These are phyloP conservation scores for Brassica nigra DNA, from an alignment of 345 rosid genomes.

Conservation along the genomic window DNA sequence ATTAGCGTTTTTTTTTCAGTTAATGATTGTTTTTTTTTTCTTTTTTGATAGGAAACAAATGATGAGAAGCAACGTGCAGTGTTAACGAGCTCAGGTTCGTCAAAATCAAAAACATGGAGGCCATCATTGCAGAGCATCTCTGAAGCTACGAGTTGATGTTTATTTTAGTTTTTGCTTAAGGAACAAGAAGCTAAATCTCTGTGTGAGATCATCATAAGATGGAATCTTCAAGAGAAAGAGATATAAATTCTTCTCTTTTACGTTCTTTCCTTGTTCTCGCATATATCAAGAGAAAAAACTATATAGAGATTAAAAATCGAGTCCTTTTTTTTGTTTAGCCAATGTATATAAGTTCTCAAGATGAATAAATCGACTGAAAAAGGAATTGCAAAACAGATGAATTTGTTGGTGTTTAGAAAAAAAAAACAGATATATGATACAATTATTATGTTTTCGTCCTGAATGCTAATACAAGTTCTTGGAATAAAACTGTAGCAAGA, in stretches of 20 bases:
- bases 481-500: slow-evolving; percentile 16
- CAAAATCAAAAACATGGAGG: slow-evolving; percentile 74
- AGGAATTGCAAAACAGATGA: slow-evolving; percentile 6
- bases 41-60: slow-evolving; percentile 43
- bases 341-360: slow-evolving; percentile 27
- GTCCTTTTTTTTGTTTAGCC: slow-evolving; percentile 21
- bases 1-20: background rate
- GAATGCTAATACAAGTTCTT: slow-evolving; percentile 9
- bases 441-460: background rate
- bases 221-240: slow-evolving; percentile 5
- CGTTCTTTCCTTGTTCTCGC: slow-evolving; percentile 2
- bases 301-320: slow-evolving; percentile 26
- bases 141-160: slow-evolving; percentile 60
- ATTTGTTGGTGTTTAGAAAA: slow-evolving; percentile 12
- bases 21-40: background rate
- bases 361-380: background rate
- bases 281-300: slow-evolving; percentile 24
- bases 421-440: background rate
- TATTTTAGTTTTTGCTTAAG: slow-evolving; percentile 9
- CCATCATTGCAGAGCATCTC: slow-evolving; percentile 87
- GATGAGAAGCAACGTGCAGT: slow-evolving; percentile 57
- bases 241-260: slow-evolving; percentile 6
- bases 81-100: slow-evolving; percentile 47
- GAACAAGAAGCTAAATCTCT: slow-evolving; percentile 33
- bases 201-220: slow-evolving; percentile 11